phyloP scores from a whole-genome alignment of 2,329 filamentous ascomycete genomes.

The Sclerotinia spermophila region DNA sequence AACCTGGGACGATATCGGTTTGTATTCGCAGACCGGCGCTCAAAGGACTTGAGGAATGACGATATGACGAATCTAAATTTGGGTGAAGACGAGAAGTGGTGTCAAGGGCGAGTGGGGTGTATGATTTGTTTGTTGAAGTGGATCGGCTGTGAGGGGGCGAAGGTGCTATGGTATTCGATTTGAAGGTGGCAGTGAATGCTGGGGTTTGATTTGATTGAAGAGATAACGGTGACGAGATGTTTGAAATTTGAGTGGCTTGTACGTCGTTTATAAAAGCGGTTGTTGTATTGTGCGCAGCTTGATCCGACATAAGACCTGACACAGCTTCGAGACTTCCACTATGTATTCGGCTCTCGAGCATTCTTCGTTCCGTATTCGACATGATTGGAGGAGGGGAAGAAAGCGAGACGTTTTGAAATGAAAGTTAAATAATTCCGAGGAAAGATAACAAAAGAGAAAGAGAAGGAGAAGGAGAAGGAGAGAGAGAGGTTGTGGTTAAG shows the following conservation, averaged over 20 bases:
- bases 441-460: no score
- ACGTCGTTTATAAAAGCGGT: background rate
- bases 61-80: conserved; percentile 18
- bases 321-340: conserved; percentile 11
- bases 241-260: conserved; percentile 2
- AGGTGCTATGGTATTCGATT: conserved; percentile 42
- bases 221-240: background rate
- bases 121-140: conserved; percentile 17
- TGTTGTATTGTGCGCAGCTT: background rate
- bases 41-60: conserved; percentile 28
- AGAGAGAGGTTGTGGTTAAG: background rate
- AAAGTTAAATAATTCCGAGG: background rate
- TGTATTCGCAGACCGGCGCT: conserved; percentile 38
- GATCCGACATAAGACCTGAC: conserved; percentile 2
- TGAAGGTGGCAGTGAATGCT: conserved; percentile 32
- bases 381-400: background rate
- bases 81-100: conserved; percentile 27
- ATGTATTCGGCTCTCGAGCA: background rate
- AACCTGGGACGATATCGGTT: conserved; percentile 38
- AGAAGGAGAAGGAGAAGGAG: no score
- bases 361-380: conserved; percentile 13
- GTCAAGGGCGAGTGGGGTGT: conserved; percentile 29
- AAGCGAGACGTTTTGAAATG: background rate
- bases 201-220: conserved; percentile 8
- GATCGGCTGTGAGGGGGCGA: conserved; percentile 33